phyloP scores from a whole-genome alignment of 192 early-diverging fungal genomes.

The Phlyctochytrium arcticum region DNA sequence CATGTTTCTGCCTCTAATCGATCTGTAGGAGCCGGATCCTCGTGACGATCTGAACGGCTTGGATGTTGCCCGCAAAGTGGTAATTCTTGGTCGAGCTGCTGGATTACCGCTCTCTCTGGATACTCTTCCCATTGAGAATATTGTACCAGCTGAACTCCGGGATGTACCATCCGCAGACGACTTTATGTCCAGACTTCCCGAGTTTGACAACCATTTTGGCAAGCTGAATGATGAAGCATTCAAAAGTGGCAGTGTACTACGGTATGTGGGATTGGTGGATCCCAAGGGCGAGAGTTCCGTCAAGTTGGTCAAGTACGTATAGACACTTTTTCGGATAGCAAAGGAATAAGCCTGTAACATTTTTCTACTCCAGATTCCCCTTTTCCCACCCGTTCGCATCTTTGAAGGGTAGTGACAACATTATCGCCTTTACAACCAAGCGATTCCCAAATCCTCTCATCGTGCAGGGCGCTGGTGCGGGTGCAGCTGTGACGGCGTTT shows the following conservation, averaged over 20 bases:
- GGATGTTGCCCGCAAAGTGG: constrained; percentile 97
- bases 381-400: constrained; percentile 90
- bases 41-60: constrained; percentile 98
- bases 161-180: constrained; percentile 64
- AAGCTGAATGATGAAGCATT: constrained; percentile 75
- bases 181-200: constrained; percentile 81
- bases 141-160: constrained; percentile 86
- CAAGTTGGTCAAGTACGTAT: constrained; percentile 62
- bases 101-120: constrained; percentile 74
- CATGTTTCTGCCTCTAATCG: neutral
- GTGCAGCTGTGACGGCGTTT: constrained; percentile 95
- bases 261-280: constrained; percentile 92
- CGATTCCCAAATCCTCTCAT: constrained; percentile 93
- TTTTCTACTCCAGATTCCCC: constrained; percentile 54
- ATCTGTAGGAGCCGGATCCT: constrained; percentile 85
- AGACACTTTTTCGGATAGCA: neutral
- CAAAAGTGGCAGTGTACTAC: constrained; percentile 70
- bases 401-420: constrained; percentile 97
- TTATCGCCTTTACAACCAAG: constrained; percentile 93
- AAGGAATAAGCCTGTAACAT: neutral
- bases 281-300: constrained; percentile 68
- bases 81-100: constrained; percentile 83
- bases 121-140: constrained; percentile 88
- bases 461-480: constrained; percentile 94
- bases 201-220: constrained; percentile 82